phyloP scores from a whole-genome alignment of 768 basidiomycete species.

The Pseudohyphozyma bogoriensis region DNA sequence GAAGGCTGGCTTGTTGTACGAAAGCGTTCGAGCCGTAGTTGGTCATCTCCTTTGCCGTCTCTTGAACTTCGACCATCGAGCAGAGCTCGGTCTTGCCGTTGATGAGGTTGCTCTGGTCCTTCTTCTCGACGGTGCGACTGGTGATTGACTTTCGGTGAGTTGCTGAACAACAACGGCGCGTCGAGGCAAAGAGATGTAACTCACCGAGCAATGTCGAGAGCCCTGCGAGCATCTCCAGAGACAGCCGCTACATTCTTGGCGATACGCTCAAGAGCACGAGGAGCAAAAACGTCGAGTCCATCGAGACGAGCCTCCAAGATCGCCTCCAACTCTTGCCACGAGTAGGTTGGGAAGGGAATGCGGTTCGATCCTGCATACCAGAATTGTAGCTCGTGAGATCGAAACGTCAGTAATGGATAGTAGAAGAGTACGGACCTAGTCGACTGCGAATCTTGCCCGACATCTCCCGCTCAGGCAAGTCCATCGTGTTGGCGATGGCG shows the following conservation, averaged over 20 bases:
- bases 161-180: too few species aligned
- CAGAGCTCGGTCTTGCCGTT: slow-evolving; percentile 10
- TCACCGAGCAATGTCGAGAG: slow-evolving; percentile 83
- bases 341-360: slow-evolving; percentile 88
- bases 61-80: slow-evolving; percentile 30
- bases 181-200: slow-evolving; percentile 22
- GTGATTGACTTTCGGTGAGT: slow-evolving; percentile 6
- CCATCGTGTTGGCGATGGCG: slow-evolving; percentile 97
- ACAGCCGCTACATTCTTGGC: slow-evolving; percentile 69
- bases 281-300: slow-evolving; percentile 35
- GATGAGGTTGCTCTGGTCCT: not conserved
- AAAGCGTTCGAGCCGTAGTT: slow-evolving; percentile 28
- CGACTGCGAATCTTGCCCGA: slow-evolving; percentile 84
- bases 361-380: slow-evolving; percentile 68
- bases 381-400: not conserved
- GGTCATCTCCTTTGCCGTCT: slow-evolving; percentile 34
- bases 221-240: slow-evolving; percentile 86
- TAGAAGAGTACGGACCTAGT: slow-evolving; percentile 51
- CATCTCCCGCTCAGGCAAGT: slow-evolving; percentile 88
- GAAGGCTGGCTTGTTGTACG: slow-evolving; percentile 24
- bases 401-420: not conserved
- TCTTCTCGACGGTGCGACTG: slow-evolving; percentile 24
- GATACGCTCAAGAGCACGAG: slow-evolving; percentile 73
- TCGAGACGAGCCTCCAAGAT: slow-evolving; percentile 75
- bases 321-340: slow-evolving; percentile 59